phyloP scores from a whole-genome alignment of 169 alveolate genomes.

The Cyclospora cayetanensis region DNA sequence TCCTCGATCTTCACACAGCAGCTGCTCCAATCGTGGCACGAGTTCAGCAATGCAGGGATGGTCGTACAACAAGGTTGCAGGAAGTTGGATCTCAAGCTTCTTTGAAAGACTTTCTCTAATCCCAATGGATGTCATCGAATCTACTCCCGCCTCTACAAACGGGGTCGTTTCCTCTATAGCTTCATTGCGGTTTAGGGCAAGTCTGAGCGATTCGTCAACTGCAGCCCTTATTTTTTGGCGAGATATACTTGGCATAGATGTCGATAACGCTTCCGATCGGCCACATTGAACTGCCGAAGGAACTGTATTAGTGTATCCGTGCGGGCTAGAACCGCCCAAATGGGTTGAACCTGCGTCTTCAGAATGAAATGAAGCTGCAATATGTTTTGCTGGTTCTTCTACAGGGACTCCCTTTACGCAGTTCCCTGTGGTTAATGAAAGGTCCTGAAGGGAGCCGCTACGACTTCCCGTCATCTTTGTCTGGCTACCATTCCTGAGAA shows the following conservation, averaged over 20 bases:
- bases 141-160: conserved; percentile 79
- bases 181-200: conserved; percentile 9
- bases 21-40: conserved; percentile 60
- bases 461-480: no score
- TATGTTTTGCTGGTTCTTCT: no score
- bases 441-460: no score
- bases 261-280: background rate
- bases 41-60: conserved; percentile 79
- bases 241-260: background rate
- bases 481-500: background rate
- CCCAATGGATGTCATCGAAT: conserved; percentile 79
- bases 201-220: conserved; percentile 15
- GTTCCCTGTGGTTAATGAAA: no score
- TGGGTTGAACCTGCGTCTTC: no score
- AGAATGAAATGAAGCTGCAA: no score
- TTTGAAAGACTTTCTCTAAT: conserved; percentile 76
- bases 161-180: conserved; percentile 64
- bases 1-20: background rate
- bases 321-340: no score
- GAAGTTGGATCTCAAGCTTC: conserved; percentile 73
- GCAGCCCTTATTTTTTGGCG: conserved; percentile 53
- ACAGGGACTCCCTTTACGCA: no score
- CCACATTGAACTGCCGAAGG: background rate
- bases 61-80: conserved; percentile 78
- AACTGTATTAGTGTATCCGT: no score